Base-by-base conservation (phyloP, 2,329 filamentous ascomycete species). In the Bretziella fagacearum region DNA sequence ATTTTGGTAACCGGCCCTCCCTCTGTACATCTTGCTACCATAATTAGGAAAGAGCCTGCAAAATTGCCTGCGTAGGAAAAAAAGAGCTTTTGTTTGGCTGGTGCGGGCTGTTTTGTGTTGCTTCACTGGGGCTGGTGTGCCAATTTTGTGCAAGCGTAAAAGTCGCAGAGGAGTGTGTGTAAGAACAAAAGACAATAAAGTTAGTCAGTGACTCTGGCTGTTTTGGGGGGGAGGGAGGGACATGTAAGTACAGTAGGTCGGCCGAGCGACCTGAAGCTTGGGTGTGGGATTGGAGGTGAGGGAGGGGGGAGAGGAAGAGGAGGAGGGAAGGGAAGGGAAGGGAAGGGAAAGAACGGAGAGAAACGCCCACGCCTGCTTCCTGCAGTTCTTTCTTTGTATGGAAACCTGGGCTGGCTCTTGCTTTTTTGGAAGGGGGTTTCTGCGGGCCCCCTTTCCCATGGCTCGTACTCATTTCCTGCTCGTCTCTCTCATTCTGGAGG, bases 381-480 rank as follows among this genome's bases (percentile, higher is more conserved):
- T 39, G 35, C 35, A 3, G 15, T 20, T n/a, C 6, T 20, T 39
- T 39, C 35, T 39, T 15, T 39, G 35, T 39, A 39, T 39, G 35
- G 33, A 5, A 22, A 11, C 2, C n/a, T 22, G 18, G 35, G 18
- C 7, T 39, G 15, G 35, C 3, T 20, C 35, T 22, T 20, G 15
- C 35, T 23, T 20, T 11, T n/a, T 36, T 41, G 27, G 46, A 43
- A 44, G 17, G 47, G 47, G 47, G 47, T 45, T 37, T 49, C 36
- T 49, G 33, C 35, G 20, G 32, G 23, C 47, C 47, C 47, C 47
- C 47, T 46, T 49, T 46, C 33, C 42, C n/a, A 26, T 33, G 22
- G 36, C 47, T 26, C 27, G 29, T 32, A 29, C 33, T 46, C 33
- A 49, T 49, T 48, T 48, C 46, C 46, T 44, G 27, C 23, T 44